Evolutionary conservation across 345 rosid genomes (phyloP).

Genomic region (Pistacia atlantica): DNA sequence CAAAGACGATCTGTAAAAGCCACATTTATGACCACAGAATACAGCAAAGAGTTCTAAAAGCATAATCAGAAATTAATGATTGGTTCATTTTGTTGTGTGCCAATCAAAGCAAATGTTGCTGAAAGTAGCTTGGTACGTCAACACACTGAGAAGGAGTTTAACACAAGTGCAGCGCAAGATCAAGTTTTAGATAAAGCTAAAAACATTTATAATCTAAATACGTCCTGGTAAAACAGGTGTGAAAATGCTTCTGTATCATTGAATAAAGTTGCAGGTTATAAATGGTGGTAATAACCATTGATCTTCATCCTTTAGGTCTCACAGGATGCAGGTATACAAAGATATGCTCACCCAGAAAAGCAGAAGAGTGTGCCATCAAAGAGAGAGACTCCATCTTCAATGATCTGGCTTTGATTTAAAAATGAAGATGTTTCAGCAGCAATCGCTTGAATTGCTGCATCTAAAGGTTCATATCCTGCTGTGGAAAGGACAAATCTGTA

Average conservation of each 20-base stretch:
- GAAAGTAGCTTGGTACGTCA: not conserved
- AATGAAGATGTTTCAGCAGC: conserved; percentile 32
- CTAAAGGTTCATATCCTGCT: conserved; percentile 54
- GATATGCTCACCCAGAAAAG: conserved; percentile 57
- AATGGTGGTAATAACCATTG: not conserved
- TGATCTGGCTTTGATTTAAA: conserved; percentile 21
- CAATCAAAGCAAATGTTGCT: not conserved
- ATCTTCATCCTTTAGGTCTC: not conserved
- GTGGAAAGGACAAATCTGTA: conserved; percentile 62
- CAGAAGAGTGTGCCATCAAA: conserved; percentile 48
- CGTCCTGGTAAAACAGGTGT: not conserved
- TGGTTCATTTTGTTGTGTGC: not conserved
- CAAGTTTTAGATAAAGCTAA: conserved; percentile 1
- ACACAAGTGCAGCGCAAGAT: not conserved
- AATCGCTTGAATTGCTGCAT: conserved; percentile 39
- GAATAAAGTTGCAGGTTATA: not conserved
- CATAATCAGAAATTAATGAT: not conserved
- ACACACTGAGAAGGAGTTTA: not conserved
- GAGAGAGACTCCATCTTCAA: conserved; percentile 43
- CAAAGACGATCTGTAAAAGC: not conserved
- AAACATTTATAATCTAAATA: not conserved
- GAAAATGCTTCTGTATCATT: not conserved
- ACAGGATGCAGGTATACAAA: conserved; percentile 4
- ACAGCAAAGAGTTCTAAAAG: not conserved
- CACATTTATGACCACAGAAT: not conserved